Evolutionary conservation across 2,329 filamentous ascomycete species (phyloP), one percentile per base, ranked within the genome.

Genomic region (Epichloe festucae): DNA sequence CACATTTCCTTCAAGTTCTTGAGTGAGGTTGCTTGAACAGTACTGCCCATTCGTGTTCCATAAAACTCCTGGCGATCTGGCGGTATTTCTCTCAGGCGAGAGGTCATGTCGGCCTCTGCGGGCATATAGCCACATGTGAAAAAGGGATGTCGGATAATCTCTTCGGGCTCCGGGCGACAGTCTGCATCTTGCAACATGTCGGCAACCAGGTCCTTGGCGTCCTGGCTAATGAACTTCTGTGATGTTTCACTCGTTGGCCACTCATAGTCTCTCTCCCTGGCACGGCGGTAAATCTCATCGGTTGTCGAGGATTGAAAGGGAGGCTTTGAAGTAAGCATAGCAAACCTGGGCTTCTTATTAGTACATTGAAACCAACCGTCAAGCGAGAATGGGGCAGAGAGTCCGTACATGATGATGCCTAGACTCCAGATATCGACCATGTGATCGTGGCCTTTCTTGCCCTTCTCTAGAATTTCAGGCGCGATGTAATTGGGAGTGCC

Each of bases 341-440:
- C 94, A 70, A 95, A 97, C 67, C 85, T 89, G 58, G 10, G 19
- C 19, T 19, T 34, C 5, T 12, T 2, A 47, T 54, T 44, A 55
- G 50, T 49, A 46, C 46, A 35, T 39, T 14, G 21, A 40, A 14
- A 34, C 23, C 6, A 14, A 38, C 27, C 6, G 14, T 44, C 43
- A 40, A 44, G 38, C 5, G 14, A 41, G 11, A n/a, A 6, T 27
- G 12, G 39, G 3, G 5, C 23, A 34, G 42, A n/a, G 12, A 47
- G 2, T 31, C 61, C 82, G 73, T 72, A 90, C 83, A 94, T 89
- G 65, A 98, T 98, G 58, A 98, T 93, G 19, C 94, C 93, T 63
- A 98, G 76, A 44, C 91, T 95, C 94, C 94, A 98, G 52, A 98
- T 87, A 65, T 98, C 93, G 3, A 98, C 93, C 74, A 94, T 95